Evolutionary conservation across 345 rosid genomes (phyloP), one percentile per base, ranked within the genome.

Genomic region (Cardamine chenopodiifolia): DNA sequence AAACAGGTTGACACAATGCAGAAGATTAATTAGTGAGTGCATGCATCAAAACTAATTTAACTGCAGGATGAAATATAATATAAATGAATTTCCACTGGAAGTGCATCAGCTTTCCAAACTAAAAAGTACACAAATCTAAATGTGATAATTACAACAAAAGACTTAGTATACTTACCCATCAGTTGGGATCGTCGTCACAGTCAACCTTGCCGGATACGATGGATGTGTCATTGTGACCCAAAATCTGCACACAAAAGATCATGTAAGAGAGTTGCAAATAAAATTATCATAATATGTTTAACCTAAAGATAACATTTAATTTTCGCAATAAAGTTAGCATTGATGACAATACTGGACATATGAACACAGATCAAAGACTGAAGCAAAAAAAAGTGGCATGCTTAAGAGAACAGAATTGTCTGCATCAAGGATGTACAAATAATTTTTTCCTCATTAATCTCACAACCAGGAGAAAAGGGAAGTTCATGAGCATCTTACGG

Each of bases 131-230:
- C 3, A 67, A 49, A 32, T n/a, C 58, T 17, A 12, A 34, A 28
- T 2, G 54, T 5, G 17, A 58, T 17, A 17, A 28, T 28, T n/a
- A 65, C 55, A 19, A 58, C 20, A 52, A 57, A 32, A 31, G 26
- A 31, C 35, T 62, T 5, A 19, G 53, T 68, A 44, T 52, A 73
- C 97, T 82, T 74, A 94, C 98, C 92, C 97, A 77, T 95, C 99
- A 54, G 90, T 58, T 47, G 93, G 94, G 77, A 84, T 68, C 74
- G 35, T 85, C 5, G 89, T 69, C 40, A 82, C 20, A 68, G 79
- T 62, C 83, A 90, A 69, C 88, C 84, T 89, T 71, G 81, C 90
- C 42, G 99, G 88, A 73, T 44, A 60, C 31, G 92, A 74, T 37
- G 91, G 96, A 78, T 89, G 87, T 6, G 82, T 78, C 67, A 85